These are phyloP conservation scores for Xylariaceae sp. DNA, from an alignment of 2,329 filamentous ascomycete genomes.

Conservation along the genomic window DNA sequence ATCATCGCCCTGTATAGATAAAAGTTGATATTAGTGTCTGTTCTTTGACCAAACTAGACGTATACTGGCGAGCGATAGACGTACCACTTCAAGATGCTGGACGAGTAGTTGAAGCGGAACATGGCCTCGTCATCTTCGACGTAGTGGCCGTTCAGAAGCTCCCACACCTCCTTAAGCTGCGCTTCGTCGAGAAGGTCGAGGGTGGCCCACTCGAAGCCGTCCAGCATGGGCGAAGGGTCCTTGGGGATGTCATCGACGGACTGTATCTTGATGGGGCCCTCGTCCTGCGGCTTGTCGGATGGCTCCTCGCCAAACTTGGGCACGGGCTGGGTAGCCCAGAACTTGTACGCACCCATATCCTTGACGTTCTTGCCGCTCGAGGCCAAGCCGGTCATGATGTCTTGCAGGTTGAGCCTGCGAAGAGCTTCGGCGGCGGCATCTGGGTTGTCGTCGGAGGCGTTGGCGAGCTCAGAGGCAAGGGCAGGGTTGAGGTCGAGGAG, in stretches of 20 bases:
- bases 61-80: slow-evolving; percentile 23
- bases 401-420: slow-evolving; percentile 64
- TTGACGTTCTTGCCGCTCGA: slow-evolving; percentile 84
- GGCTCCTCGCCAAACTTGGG: slow-evolving; percentile 69
- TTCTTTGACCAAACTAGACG: no score
- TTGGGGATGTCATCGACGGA: slow-evolving; percentile 76
- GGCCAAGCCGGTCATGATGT: slow-evolving; percentile 73
- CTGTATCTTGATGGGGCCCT: slow-evolving; percentile 82
- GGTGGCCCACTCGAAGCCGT: slow-evolving; percentile 91
- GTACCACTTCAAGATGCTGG: slow-evolving; percentile 84
- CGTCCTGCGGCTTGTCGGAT: slow-evolving; percentile 54
- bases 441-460: slow-evolving; percentile 32
- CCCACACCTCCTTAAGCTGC: slow-evolving; percentile 86
- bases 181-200: slow-evolving; percentile 78
- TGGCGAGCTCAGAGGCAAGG: slow-evolving; percentile 58
- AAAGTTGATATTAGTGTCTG: no score
- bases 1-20: slow-evolving; percentile 73
- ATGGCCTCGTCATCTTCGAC: slow-evolving; percentile 96
- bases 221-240: slow-evolving; percentile 70
- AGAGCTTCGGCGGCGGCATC: slow-evolving; percentile 48
- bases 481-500: slow-evolving; percentile 72
- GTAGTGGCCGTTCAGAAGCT: slow-evolving; percentile 88
- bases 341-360: slow-evolving; percentile 97
- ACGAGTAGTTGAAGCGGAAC: slow-evolving; percentile 96
- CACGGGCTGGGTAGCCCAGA: slow-evolving; percentile 97